Percentiles rank a stretch among this genome's conserved stretches.
Evolutionary conservation across 306 rosid species (phyloP).

Genomic region (Rosa lucieae): DNA sequence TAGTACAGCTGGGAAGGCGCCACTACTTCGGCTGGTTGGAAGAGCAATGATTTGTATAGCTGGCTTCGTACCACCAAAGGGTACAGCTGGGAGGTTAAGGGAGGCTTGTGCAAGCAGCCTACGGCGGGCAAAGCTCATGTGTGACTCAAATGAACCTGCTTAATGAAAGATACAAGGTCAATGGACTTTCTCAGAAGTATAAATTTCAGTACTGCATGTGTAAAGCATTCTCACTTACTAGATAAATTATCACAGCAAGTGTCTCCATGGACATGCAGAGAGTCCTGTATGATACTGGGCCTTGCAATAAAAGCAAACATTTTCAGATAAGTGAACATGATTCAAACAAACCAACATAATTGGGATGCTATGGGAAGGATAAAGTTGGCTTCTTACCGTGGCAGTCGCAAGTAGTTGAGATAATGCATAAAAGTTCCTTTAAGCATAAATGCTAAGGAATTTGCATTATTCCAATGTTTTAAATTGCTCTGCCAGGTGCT

Average conservation of each 20-base stretch:
- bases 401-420: slow-evolving; percentile 37
- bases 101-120: slow-evolving; percentile 61
- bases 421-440: slow-evolving; percentile 44
- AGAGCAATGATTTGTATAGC: slow-evolving; percentile 39
- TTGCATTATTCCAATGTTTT: slow-evolving; percentile 31
- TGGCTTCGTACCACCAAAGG: slow-evolving; percentile 34
- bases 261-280: slow-evolving; percentile 29
- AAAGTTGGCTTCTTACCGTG: slow-evolving; percentile 47
- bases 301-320: slow-evolving; percentile 40
- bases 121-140: slow-evolving; percentile 46
- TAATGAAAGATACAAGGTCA: slow-evolving; percentile 21
- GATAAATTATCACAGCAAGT: slow-evolving; percentile 35
- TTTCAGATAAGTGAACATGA: slow-evolving; percentile 28
- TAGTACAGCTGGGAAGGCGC: slow-evolving; percentile 68
- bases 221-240: slow-evolving; percentile 47
- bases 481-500: slow-evolving; percentile 61
- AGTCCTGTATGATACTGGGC: slow-evolving; percentile 39
- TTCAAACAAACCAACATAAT: slow-evolving; percentile 25
- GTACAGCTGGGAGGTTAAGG: slow-evolving; percentile 70
- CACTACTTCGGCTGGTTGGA: slow-evolving; percentile 64
- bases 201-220: slow-evolving; percentile 3
- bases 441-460: slow-evolving; percentile 36
- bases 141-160: slow-evolving; percentile 46
- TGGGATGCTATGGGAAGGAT: slow-evolving; percentile 10
- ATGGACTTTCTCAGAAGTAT: slow-evolving; percentile 3